phyloP scores from a whole-genome alignment of 2,329 filamentous ascomycete species.

The Paecilomyces sp. region DNA sequence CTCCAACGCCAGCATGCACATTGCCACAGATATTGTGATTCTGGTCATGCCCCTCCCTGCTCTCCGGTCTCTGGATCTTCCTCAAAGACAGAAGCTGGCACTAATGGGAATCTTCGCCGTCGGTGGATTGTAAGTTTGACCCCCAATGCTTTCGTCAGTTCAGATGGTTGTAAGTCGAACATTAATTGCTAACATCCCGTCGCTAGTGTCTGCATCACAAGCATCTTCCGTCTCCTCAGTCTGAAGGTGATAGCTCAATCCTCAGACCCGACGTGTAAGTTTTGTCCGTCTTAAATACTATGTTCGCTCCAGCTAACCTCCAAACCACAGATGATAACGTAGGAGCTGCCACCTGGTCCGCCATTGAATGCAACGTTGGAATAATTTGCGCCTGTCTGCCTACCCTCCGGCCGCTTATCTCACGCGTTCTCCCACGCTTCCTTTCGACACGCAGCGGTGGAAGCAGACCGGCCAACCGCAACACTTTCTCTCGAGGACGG shows the following conservation, averaged over 20 bases:
- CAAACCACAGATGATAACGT: constrained; percentile 24
- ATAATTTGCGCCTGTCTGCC: constrained; percentile 37
- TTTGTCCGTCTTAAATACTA: not conserved
- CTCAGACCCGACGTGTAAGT: constrained; percentile 26
- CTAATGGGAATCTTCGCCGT: constrained; percentile 37
- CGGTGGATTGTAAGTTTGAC: constrained; percentile 26
- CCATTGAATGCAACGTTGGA: constrained; percentile 33
- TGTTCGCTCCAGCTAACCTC: not conserved
- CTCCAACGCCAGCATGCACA: constrained; percentile 38
- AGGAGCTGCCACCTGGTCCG: constrained; percentile 29
- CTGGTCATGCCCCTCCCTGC: constrained; percentile 40
- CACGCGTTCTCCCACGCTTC: constrained; percentile 21
- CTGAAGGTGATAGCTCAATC: constrained; percentile 26
- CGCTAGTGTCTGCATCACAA: constrained; percentile 27
- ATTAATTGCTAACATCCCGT: not conserved
- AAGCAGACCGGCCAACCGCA: constrained; percentile 7
- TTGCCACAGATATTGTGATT: constrained; percentile 37
- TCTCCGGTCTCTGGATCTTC: constrained; percentile 32
- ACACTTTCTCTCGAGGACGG: constrained; percentile 9
- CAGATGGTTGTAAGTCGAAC: not conserved
- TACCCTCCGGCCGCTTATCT: constrained; percentile 29
- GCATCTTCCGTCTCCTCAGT: constrained; percentile 23
- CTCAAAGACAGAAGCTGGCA: constrained; percentile 33
- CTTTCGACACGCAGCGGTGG: constrained; percentile 18
- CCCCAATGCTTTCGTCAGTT: not conserved